These are phyloP conservation scores for Pestalotiopsis sp. DNA, from an alignment of 2,329 filamentous ascomycete species.

Conservation along the genomic window DNA sequence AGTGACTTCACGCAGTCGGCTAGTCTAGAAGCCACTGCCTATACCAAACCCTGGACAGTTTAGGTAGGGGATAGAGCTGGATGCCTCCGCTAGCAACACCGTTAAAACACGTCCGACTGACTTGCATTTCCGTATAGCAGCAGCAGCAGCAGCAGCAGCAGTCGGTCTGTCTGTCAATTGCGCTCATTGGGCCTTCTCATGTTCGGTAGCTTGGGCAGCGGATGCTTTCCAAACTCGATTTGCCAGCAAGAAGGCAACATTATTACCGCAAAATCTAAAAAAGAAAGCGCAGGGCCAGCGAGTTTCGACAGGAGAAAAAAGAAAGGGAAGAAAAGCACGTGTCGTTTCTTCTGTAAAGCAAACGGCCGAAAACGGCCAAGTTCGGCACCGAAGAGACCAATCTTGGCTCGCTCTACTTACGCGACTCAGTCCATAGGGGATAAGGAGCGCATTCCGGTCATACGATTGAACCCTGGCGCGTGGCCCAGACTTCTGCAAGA, in stretches of 20 bases:
- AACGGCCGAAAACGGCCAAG: background rate
- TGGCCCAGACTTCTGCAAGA: background rate
- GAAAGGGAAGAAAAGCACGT: background rate
- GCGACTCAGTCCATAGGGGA: background rate
- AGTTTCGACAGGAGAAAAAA: background rate
- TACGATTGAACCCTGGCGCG: background rate
- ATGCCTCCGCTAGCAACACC: background rate
- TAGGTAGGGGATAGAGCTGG: background rate
- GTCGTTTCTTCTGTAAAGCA: background rate
- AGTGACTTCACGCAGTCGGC: background rate
- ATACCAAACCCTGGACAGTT: too few species aligned
- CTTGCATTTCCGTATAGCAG: constrained; percentile 1
- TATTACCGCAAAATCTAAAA: background rate
- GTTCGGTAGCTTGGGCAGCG: background rate
- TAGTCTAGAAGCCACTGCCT: background rate
- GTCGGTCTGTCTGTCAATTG: background rate
- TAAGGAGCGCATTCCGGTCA: background rate
- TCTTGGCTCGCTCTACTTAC: background rate
- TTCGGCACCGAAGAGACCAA: background rate
- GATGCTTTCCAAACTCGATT: background rate
- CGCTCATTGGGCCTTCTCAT: background rate
- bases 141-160: background rate
- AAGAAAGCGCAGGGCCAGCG: background rate
- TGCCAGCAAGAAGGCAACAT: background rate
- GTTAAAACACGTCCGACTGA: background rate